A percentile compares a stretch with the other conserved stretches of the same genome.
phyloP scores from a whole-genome alignment of 2,329 filamentous ascomycete species.

The Xylariales sp. region DNA sequence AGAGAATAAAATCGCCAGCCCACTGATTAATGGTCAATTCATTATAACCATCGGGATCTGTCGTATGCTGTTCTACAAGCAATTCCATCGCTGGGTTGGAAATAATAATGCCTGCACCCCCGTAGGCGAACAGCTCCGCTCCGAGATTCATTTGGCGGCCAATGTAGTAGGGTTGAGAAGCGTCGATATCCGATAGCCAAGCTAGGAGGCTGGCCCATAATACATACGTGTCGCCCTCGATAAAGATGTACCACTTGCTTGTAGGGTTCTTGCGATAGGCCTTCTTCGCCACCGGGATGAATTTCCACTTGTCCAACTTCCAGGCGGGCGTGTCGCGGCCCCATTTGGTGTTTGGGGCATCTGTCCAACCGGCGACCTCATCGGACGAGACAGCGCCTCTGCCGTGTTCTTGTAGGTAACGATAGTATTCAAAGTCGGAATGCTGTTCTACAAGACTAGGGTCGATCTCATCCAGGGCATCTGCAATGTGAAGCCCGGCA shows the following conservation, averaged over 20 bases:
- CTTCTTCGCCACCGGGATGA: slow-evolving; percentile 32
- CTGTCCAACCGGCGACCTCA: slow-evolving; percentile 21
- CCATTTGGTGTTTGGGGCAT: slow-evolving; percentile 29
- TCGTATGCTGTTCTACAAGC: slow-evolving; percentile 25
- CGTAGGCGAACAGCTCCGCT: slow-evolving; percentile 27
- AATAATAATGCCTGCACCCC: slow-evolving; percentile 35
- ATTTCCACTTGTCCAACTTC: slow-evolving; percentile 39
- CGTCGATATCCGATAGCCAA: slow-evolving; percentile 27
- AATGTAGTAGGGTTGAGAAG: slow-evolving; percentile 33
- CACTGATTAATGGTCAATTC: slow-evolving; percentile 32
- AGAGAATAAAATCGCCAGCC: slow-evolving; percentile 35
- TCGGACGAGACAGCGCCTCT: not conserved
- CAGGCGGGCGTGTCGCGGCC: slow-evolving; percentile 35
- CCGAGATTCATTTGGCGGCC: slow-evolving; percentile 35
- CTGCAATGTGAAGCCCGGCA: slow-evolving; percentile 27
- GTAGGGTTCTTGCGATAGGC: slow-evolving; percentile 28
- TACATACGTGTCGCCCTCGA: slow-evolving; percentile 36
- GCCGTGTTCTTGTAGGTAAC: slow-evolving; percentile 28
- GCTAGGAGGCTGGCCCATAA: slow-evolving; percentile 30
- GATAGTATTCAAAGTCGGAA: slow-evolving; percentile 37
- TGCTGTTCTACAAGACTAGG: slow-evolving; percentile 26
- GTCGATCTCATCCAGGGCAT: slow-evolving; percentile 33
- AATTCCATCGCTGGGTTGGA: slow-evolving; percentile 34
- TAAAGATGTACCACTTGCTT: slow-evolving; percentile 35
- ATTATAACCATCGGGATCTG: slow-evolving; percentile 17